Evolutionary conservation across 164 flowering plant species (phyloP).

Genomic region (Liriodendron chinense): DNA sequence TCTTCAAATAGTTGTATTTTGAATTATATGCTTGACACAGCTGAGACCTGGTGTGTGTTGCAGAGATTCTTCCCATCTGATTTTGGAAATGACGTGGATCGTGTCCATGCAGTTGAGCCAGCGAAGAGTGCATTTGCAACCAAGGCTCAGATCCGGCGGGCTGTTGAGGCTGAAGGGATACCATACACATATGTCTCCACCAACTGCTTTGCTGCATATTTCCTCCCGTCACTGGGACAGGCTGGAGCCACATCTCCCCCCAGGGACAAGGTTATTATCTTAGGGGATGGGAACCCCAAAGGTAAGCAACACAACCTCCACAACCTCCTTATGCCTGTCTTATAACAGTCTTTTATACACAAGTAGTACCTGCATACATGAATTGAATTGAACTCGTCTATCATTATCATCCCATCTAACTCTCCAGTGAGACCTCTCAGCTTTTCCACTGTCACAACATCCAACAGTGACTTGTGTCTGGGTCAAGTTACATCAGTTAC

Average conservation of each 20-base stretch:
- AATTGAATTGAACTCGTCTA: too few species aligned
- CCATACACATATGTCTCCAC: slow-evolving; percentile 49
- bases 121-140: slow-evolving; percentile 34
- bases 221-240: slow-evolving; percentile 44
- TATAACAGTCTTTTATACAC: too few species aligned
- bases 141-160: slow-evolving; percentile 41
- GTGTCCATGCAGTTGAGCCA: slow-evolving; percentile 52
- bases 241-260: slow-evolving; percentile 48
- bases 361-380: too few species aligned
- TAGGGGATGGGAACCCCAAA: slow-evolving; percentile 57
- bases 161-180: slow-evolving; percentile 51
- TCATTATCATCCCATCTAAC: too few species aligned
- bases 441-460: neutral
- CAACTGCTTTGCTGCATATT: slow-evolving; percentile 45
- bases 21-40: neutral
- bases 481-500: neutral
- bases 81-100: slow-evolving; percentile 59
- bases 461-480: neutral
- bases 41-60: neutral
- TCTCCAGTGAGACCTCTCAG: too few species aligned
- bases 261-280: slow-evolving; percentile 47
- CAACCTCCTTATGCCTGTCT: slow-evolving; percentile 19
- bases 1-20: too few species aligned
- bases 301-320: slow-evolving; percentile 30
- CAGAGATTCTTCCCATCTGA: slow-evolving; percentile 73